Evolutionary conservation across 1,284 basidiomycete species (phyloP).

Genomic region (Agaricales sp.): DNA sequence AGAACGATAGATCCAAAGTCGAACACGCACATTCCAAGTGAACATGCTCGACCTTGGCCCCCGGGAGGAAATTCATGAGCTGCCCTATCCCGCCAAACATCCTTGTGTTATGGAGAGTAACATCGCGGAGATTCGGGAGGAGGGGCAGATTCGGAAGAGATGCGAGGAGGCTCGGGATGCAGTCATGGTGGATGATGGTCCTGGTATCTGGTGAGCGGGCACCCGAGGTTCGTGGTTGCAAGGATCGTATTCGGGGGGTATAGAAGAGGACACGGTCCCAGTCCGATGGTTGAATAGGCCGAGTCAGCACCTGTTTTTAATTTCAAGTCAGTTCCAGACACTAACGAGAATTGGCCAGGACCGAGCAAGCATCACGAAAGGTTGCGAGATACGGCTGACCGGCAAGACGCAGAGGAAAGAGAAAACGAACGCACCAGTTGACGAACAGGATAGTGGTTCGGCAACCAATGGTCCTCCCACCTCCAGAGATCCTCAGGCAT

Average conservation of each 20-base stretch:
- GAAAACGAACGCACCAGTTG: background rate
- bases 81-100: background rate
- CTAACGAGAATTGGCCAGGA: no score
- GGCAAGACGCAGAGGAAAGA: no score
- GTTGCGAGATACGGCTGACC: no score
- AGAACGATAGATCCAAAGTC: background rate
- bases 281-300: background rate
- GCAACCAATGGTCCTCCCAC: background rate
- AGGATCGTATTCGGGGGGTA: background rate
- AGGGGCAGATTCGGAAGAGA: background rate
- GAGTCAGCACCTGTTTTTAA: background rate
- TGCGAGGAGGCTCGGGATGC: background rate
- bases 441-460: background rate
- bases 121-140: background rate
- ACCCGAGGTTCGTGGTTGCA: background rate
- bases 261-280: background rate
- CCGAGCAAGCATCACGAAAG: no score
- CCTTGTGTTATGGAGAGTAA: background rate
- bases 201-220: background rate
- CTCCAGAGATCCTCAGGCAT: background rate
- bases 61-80: background rate
- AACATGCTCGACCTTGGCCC: background rate
- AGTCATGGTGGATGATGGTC: background rate
- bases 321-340: no score
- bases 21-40: background rate